These are phyloP conservation scores for Yamadazyma tumulicola DNA, from an alignment of 805 yeast species.

Conservation along the genomic window DNA sequence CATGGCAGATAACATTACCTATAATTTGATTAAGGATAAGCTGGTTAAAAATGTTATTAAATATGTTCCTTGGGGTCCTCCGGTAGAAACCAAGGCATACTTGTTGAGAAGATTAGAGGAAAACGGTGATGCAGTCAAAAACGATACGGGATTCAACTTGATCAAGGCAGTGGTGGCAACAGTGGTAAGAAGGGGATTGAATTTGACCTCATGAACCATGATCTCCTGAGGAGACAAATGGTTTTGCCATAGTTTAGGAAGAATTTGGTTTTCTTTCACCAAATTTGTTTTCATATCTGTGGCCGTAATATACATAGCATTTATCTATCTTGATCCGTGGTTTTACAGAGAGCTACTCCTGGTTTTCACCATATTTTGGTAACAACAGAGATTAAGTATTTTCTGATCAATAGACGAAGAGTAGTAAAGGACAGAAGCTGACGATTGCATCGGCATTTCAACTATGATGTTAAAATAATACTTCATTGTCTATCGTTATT, in stretches of 20 bases:
- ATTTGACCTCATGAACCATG: slow-evolving; percentile 6
- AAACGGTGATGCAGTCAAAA: slow-evolving; percentile 91
- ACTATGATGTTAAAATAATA: too few species aligned
- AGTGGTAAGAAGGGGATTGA: slow-evolving; percentile 21
- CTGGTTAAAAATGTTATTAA: slow-evolving; percentile 76
- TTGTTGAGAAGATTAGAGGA: slow-evolving; percentile 87
- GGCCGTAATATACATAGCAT: slow-evolving; percentile 3
- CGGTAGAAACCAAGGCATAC: slow-evolving; percentile 87
- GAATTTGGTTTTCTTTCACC: too few species aligned
- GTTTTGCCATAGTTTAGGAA: neutral
- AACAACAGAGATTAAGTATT: too few species aligned
- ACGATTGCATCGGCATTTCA: too few species aligned
- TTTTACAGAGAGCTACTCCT: neutral
- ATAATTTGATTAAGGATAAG: slow-evolving; percentile 63
- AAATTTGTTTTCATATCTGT: too few species aligned
- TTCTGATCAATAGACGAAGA: too few species aligned
- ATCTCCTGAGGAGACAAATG: neutral
- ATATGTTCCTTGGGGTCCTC: slow-evolving; percentile 98
- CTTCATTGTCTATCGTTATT: too few species aligned
- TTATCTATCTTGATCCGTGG: neutral
- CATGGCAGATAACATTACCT: slow-evolving; percentile 89
- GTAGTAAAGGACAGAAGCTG: too few species aligned
- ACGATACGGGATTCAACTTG: slow-evolving; percentile 76
- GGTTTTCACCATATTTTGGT: too few species aligned
- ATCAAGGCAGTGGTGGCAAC: slow-evolving; percentile 46